Percentiles rank a stretch among this genome's conserved stretches.
phyloP scores from a whole-genome alignment of 225 moss, liverwort and hornwort genomes.

The Marchantia polymorpha region DNA sequence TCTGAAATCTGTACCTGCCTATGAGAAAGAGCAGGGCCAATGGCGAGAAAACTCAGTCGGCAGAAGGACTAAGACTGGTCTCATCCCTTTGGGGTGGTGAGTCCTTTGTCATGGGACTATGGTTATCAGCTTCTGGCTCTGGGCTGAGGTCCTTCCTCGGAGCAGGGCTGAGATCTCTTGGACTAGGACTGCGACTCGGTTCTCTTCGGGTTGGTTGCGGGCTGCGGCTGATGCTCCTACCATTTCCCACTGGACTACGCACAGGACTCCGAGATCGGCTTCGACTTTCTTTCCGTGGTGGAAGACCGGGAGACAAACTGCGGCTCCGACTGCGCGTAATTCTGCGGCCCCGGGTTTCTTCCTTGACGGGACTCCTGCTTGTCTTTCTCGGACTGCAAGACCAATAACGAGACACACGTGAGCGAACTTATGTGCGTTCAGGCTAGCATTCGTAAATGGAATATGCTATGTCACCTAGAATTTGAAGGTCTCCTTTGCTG shows the following conservation, averaged over 20 bases:
- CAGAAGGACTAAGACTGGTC: constrained; percentile 35
- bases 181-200: constrained; percentile 54
- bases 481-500: not conserved
- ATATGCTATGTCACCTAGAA: too few species aligned
- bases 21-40: not conserved
- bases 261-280: constrained; percentile 45
- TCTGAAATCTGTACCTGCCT: not conserved
- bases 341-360: constrained; percentile 36
- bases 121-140: constrained; percentile 28
- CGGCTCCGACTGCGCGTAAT: constrained; percentile 55
- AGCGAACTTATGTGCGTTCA: too few species aligned
- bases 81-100: constrained; percentile 34
- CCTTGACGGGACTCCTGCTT: constrained; percentile 55
- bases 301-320: constrained; percentile 47
- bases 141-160: constrained; percentile 31
- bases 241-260: constrained; percentile 50
- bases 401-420: too few species aligned
- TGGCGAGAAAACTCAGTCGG: constrained; percentile 12
- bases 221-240: constrained; percentile 68
- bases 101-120: constrained; percentile 31
- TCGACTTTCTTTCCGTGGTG: constrained; percentile 54
- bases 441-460: too few species aligned
- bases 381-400: constrained; percentile 39
- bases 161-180: constrained; percentile 35
- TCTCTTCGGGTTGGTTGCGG: constrained; percentile 51